Evolutionary conservation across 225 moss, liverwort and hornwort species (phyloP), one percentile per base, ranked within the genome.

Genomic region (Neckera pumila): DNA sequence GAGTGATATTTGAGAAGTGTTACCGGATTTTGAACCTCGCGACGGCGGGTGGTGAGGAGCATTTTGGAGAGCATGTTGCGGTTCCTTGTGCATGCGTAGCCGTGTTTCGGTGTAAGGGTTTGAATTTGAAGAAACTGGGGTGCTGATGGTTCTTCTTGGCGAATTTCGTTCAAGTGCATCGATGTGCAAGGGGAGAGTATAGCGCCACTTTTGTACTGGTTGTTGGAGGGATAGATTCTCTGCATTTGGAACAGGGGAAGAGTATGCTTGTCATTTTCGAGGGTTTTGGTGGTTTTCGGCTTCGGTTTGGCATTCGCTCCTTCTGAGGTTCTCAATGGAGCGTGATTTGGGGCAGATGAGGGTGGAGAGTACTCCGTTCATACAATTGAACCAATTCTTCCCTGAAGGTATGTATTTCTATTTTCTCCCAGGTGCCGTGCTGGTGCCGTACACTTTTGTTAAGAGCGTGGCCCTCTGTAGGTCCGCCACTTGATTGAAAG

Each of bases 361-460:
- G 80, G 91, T 92, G 89, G 92, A 88, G 54, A 88, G 86, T 53
- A 85, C 90, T 66, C 92, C 95, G 28, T 95, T 92, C 81, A 33
- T 90, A 56, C 93, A 92, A n/a, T 94, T 74, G 21, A 74, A 95
- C 89, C 97, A 98, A 86, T 98, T 96, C 86, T 98, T 98, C 61
- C 97, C 96, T 38, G 96, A 96, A 90, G 93, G 93, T 90, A 92
- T 21, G 85, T 23, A 28, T 22, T 36, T n/a, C 34, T 22, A 26
- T 18, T 53, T 25, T 45, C 42, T 74, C 25, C 6, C 7, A 34
- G 30, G 11, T 67, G 59, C 65, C 62, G 38, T 49, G 84, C 31
- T 36, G 20, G 15, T 81, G 56, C n/a, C 19, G 14, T 5, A 49
- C 10, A 34, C 20, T 7, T 8, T 49, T 22, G 23, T 33, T 75